Evolutionary conservation across 106 monocot genomes (phyloP).

Genomic region (Dendrobium catenatum): DNA sequence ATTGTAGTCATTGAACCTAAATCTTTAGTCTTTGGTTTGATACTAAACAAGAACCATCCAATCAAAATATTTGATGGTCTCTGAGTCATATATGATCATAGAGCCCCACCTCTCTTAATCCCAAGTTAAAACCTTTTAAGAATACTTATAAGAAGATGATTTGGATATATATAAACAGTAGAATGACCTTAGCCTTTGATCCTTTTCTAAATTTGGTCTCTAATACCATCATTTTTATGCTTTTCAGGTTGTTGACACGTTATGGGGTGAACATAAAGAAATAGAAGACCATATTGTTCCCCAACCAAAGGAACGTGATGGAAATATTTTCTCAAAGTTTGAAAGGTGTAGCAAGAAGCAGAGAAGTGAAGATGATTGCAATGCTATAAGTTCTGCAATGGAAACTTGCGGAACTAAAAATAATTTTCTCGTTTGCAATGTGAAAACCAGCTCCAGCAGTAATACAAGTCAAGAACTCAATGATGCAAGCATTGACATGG

Average conservation of each 20-base stretch:
- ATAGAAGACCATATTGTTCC: conserved; percentile 75
- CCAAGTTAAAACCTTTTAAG: too few species aligned
- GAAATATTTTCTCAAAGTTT: conserved; percentile 13
- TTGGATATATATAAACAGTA: too few species aligned
- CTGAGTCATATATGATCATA: too few species aligned
- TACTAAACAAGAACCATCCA: too few species aligned
- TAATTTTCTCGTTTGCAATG: conserved; percentile 17
- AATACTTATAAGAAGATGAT: too few species aligned
- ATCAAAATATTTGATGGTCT: too few species aligned
- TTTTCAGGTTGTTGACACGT: conserved; percentile 48
- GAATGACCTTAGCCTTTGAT: too few species aligned
- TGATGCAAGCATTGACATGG: conserved; percentile 42
- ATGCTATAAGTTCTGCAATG: conserved; percentile 17
- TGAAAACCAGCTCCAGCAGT: conserved; percentile 27
- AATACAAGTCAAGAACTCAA: conserved; percentile 19
- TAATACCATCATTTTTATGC: neutral
- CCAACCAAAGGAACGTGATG: conserved; percentile 35
- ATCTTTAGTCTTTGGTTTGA: too few species aligned
- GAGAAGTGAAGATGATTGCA: conserved; percentile 15
- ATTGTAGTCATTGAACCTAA: too few species aligned
- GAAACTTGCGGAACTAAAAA: conserved; percentile 23
- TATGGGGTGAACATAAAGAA: conserved; percentile 60
- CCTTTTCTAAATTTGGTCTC: too few species aligned
- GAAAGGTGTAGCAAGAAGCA: conserved; percentile 34
- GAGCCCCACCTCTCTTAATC: too few species aligned